These are phyloP conservation scores for Acaromyces ingoldii DNA, from an alignment of 1,284 basidiomycete genomes.

Conservation along the genomic window DNA sequence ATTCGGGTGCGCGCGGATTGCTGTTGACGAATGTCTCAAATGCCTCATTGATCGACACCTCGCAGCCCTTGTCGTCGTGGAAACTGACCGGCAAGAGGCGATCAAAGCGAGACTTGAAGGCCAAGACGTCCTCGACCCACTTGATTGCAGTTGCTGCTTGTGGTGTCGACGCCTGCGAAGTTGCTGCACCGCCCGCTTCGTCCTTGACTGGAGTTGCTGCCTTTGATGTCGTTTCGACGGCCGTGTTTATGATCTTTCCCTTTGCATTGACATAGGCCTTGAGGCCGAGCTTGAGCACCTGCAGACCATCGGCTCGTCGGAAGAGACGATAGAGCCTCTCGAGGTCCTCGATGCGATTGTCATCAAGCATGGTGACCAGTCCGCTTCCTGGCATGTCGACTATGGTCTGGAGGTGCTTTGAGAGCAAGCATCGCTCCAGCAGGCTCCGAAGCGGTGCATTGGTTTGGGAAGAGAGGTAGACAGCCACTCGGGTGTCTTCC, in stretches of 20 bases:
- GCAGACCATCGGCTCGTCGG: slow-evolving; percentile 59
- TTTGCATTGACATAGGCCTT: slow-evolving; percentile 70
- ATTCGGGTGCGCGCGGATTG: slow-evolving; percentile 84
- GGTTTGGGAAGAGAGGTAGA: slow-evolving; percentile 79
- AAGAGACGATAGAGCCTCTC: slow-evolving; percentile 76
- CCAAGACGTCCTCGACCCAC: slow-evolving; percentile 91
- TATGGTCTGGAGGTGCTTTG: slow-evolving; percentile 69
- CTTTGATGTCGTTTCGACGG: slow-evolving; percentile 35
- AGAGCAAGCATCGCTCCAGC: slow-evolving; percentile 72
- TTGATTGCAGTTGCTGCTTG: slow-evolving; percentile 63
- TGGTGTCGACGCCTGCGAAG: slow-evolving; percentile 20
- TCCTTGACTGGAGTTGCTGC: slow-evolving; percentile 3
- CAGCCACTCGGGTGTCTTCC: slow-evolving; percentile 79
- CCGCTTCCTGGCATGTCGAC: slow-evolving; percentile 80
- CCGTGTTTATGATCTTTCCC: slow-evolving; percentile 74
- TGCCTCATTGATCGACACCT: slow-evolving; percentile 85
- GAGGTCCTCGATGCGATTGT: slow-evolving; percentile 71
- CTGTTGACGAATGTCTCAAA: slow-evolving; percentile 88
- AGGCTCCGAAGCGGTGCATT: slow-evolving; percentile 67
- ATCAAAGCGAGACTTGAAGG: slow-evolving; percentile 88
- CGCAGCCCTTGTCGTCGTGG: slow-evolving; percentile 63
- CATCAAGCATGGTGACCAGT: slow-evolving; percentile 79
- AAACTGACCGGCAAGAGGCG: slow-evolving; percentile 69
- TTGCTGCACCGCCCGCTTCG: slow-evolving; percentile 5
- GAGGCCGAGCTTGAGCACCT: slow-evolving; percentile 66